A percentile compares a stretch with the other conserved stretches of the same genome.
phyloP scores from a whole-genome alignment of 176 grass and related monocot species.

The Oropetium thomaeum region DNA sequence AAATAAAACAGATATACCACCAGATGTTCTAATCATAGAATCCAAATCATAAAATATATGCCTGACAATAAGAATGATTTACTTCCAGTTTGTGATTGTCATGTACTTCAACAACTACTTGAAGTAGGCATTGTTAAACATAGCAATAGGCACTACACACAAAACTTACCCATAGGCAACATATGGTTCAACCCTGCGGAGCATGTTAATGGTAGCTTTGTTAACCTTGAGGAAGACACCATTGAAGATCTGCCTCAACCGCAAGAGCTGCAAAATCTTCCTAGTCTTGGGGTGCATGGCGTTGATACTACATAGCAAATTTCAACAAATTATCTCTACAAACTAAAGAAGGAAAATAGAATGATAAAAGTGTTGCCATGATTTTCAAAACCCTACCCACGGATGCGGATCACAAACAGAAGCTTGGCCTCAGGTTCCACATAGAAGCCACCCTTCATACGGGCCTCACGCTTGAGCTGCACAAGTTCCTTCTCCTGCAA shows the following conservation, averaged over 20 bases:
- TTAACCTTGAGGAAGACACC: slow-evolving; percentile 96
- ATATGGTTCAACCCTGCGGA: slow-evolving; percentile 89
- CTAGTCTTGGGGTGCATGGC: slow-evolving; percentile 92
- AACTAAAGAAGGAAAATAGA: too few species aligned
- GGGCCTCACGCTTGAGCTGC: slow-evolving; percentile 81
- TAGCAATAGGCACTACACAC: too few species aligned
- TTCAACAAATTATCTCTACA: too few species aligned
- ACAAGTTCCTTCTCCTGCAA: slow-evolving; percentile 85
- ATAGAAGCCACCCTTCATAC: slow-evolving; percentile 96
- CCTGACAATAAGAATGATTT: background rate
- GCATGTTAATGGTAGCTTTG: slow-evolving; percentile 93
- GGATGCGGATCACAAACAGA: slow-evolving; percentile 78
- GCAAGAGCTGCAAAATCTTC: slow-evolving; percentile 89
- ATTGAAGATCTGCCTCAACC: slow-evolving; percentile 94
- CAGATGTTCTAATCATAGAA: background rate
- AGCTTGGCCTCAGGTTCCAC: slow-evolving; percentile 84
- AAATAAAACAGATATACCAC: too few species aligned
- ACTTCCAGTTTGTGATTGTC: background rate
- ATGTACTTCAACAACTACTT: too few species aligned
- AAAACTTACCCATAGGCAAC: slow-evolving; percentile 81
- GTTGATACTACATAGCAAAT: slow-evolving; percentile 99
- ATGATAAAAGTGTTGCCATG: too few species aligned
- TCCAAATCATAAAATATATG: background rate
- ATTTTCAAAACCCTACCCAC: slow-evolving; percentile 54
- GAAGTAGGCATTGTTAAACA: background rate